phyloP scores from a whole-genome alignment of 257 asterid species.

The Penstemon eatonii region DNA sequence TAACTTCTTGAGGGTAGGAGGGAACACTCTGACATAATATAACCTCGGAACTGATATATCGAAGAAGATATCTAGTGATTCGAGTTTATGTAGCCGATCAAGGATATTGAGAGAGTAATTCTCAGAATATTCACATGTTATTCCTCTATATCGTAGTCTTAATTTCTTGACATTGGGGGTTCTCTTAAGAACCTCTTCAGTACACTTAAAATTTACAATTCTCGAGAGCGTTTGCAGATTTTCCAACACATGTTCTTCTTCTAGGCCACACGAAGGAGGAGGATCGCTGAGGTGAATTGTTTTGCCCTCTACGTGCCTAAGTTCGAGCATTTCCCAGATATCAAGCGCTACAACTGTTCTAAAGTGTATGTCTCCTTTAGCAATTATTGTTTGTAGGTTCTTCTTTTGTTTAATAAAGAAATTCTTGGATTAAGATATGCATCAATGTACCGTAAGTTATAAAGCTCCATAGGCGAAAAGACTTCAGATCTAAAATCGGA shows the following conservation, averaged over 20 bases:
- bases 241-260: neutral
- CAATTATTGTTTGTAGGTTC: conserved; percentile 17
- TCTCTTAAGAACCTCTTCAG: conserved; percentile 24
- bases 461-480: neutral
- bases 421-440: neutral
- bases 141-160: neutral
- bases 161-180: conserved; percentile 33
- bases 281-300: conserved; percentile 3
- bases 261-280: neutral
- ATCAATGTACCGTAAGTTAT: conserved; percentile 17
- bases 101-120: neutral
- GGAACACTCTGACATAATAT: conserved; percentile 3
- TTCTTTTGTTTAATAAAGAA: no score
- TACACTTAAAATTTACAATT: conserved; percentile 6
- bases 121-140: neutral
- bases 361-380: no score
- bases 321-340: conserved; percentile 29
- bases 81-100: conserved; percentile 12
- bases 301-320: conserved; percentile 19
- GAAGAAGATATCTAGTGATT: neutral
- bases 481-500: neutral
- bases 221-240: conserved; percentile 25
- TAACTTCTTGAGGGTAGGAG: conserved; percentile 25
- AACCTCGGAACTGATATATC: neutral
- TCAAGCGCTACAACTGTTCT: neutral